Base-by-base conservation (phyloP, 768 basidiomycete genomes). In the Xerocomellus amylosporus region DNA sequence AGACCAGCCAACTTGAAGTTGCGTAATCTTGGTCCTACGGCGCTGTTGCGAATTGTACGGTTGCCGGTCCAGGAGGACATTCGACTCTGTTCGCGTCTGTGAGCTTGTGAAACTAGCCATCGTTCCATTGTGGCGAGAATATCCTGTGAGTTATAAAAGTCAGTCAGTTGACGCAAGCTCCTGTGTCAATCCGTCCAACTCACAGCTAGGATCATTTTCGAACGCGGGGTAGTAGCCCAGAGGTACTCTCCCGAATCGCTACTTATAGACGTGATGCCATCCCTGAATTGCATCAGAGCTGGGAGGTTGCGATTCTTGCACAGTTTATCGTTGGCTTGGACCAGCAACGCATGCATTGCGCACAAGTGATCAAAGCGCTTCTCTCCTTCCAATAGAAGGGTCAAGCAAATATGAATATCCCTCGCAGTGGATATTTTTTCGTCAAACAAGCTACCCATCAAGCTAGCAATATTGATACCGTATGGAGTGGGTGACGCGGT, bases 271-370 rank as follows among this genome's bases (percentile, higher is more conserved):
- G 53, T 60, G 31, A 73, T 51, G 17, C 12, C 33, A 15, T 51
- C 41, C 40, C 48, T 60, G 52, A 73, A 71, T 4, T 44, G 37
- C 33, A 54, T 54, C 12, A 72, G 46, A 24, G 53, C 36, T 8
- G 48, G 41, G 37, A 61, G 51, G 48, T 64, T 58, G 24, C 60
- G 63, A 20, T 39, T 54, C 45, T 67, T 68, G 62, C 72, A 72
- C 30, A 75, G 46, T 56, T 64, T 66, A 44, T 69, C 62, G 45
- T 72, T 68, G 45, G 70, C 65, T 46, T 69, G 69, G 24, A 62
- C 44, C 31, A 75, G 36, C 26, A 75, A 26, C 0, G 73, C 73
- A 19, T 74, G 74, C 56, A 71, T 70, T 4, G 71, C 74, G 40
- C 67, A 65, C 40, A 75, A 43, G 15, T 65, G 64, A 19, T 70